phyloP scores from a whole-genome alignment of 2,329 filamentous ascomycete species.

The Exophiala sp. region DNA sequence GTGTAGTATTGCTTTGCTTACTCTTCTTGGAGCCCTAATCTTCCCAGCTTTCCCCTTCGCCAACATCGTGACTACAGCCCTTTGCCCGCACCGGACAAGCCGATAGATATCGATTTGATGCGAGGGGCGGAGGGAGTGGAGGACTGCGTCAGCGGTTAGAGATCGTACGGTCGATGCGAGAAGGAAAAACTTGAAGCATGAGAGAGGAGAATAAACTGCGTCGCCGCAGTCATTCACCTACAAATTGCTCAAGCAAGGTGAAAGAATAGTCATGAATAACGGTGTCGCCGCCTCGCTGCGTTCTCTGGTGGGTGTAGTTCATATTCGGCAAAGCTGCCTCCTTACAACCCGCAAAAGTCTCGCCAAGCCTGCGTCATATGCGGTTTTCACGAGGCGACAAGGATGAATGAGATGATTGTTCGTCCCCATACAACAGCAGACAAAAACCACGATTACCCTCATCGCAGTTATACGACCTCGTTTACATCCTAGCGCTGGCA shows the following conservation, averaged over 20 bases:
- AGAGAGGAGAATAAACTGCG: not conserved
- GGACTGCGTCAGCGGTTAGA: not conserved
- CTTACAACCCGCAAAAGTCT: not conserved
- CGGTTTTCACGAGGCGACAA: not conserved
- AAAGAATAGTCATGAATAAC: not conserved
- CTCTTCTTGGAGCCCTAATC: slow-evolving; percentile 62
- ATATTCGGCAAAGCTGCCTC: slow-evolving; percentile 4
- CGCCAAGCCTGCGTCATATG: slow-evolving; percentile 6
- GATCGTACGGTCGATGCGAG: not conserved
- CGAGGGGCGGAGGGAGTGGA: slow-evolving; percentile 1
- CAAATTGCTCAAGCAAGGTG: too few relatives aligned
- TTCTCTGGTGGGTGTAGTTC: not conserved
- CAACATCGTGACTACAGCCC: slow-evolving; percentile 35
- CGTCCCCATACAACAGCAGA: too few relatives aligned
- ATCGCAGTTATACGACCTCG: not conserved
- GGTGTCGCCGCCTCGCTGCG: not conserved
- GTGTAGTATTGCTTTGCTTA: slow-evolving; percentile 41
- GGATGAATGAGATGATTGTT: too few relatives aligned
- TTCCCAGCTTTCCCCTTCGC: slow-evolving; percentile 52
- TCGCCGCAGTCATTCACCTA: not conserved
- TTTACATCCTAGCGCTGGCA: not conserved
- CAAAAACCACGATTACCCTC: not conserved
- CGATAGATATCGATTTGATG: not conserved
- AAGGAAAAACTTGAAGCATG: not conserved
- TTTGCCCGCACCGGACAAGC: slow-evolving; percentile 5